Conservation (phyloP, 176 grass and related monocot genomes). For the Juncus effusus region DNA sequence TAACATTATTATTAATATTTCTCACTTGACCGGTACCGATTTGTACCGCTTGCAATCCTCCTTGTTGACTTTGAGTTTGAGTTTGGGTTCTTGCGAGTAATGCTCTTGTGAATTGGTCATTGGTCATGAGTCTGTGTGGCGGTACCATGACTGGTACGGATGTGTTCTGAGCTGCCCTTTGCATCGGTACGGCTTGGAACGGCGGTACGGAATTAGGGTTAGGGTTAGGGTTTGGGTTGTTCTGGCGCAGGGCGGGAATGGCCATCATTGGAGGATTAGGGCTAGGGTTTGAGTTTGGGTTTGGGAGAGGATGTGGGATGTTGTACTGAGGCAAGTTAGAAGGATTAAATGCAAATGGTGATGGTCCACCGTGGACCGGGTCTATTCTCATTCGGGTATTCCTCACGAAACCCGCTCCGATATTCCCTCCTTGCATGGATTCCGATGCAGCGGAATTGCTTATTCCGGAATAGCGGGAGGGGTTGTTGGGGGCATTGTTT, state of each 20-base stretch:
- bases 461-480: background rate
- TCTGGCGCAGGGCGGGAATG: background rate
- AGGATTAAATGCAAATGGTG: background rate
- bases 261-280: background rate
- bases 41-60: background rate
- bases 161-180: background rate
- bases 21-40: slow-evolving; percentile 5
- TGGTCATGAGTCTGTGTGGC: background rate
- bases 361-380: background rate
- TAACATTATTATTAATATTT: background rate
- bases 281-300: background rate
- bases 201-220: background rate
- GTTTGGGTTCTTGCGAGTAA: background rate
- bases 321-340: background rate
- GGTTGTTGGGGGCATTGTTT: background rate
- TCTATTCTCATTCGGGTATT: slow-evolving; percentile 13
- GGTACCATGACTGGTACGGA: background rate
- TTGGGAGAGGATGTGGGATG: background rate
- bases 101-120: background rate
- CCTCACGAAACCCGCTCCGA: slow-evolving; percentile 12
- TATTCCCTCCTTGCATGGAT: background rate
- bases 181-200: slow-evolving; percentile 2
- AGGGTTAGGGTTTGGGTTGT: background rate
- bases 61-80: too few relatives aligned
- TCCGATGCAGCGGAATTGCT: background rate